phyloP scores from a whole-genome alignment of 768 basidiomycete species.

The Leucocoprinus birnbaumii region DNA sequence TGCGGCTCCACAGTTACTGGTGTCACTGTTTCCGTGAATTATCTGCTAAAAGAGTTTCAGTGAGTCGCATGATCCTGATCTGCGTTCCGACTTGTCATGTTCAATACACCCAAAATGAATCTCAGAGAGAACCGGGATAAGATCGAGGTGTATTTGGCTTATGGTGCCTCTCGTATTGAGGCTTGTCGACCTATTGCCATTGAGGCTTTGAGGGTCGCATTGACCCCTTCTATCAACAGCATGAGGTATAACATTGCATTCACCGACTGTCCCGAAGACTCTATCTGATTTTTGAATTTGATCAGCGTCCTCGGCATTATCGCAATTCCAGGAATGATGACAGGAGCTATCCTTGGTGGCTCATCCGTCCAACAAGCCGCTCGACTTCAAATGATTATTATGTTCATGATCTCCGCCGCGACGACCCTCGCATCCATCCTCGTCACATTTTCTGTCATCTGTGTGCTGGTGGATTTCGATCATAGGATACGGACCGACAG shows the following conservation, averaged over 20 bases:
- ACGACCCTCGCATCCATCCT: conserved; percentile 70
- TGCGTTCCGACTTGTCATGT: too few species aligned
- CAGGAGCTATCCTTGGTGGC: conserved; percentile 86
- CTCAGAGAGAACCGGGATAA: conserved; percentile 80
- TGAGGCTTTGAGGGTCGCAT: conserved; percentile 74
- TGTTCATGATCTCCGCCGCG: conserved; percentile 88
- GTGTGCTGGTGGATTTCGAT: conserved; percentile 65
- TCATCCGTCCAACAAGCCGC: conserved; percentile 84
- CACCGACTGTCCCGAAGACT: neutral
- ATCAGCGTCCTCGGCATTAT: conserved; percentile 71
- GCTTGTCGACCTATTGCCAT: conserved; percentile 78
- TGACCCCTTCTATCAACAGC: conserved; percentile 80
- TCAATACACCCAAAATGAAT: neutral
- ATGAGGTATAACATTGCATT: conserved; percentile 57
- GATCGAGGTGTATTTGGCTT: conserved; percentile 81
- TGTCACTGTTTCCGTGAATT: conserved; percentile 66
- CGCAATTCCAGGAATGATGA: conserved; percentile 88
- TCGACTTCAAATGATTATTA: conserved; percentile 87
- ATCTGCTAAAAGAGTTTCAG: conserved; percentile 76
- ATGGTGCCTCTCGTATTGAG: conserved; percentile 81
- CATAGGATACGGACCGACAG: conserved; percentile 64
- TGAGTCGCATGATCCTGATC: too few species aligned
- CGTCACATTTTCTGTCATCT: conserved; percentile 57
- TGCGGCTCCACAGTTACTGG: conserved; percentile 78
- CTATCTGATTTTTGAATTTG: neutral